Evolutionary conservation across 208 protist genomes (phyloP), one percentile per base, ranked within the genome.

Genomic region (Acanthamoeba healyi): DNA sequence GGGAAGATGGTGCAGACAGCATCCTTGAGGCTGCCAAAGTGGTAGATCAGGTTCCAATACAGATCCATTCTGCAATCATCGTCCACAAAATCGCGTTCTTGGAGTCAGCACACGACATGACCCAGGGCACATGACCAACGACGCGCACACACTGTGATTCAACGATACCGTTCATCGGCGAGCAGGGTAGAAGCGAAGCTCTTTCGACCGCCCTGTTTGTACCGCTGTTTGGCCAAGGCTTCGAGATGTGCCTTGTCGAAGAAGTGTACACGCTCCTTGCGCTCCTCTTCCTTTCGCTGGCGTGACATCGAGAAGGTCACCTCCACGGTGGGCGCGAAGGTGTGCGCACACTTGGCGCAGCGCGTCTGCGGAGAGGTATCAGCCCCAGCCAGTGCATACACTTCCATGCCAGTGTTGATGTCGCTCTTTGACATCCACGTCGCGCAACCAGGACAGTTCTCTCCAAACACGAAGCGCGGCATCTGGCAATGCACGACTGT

Each of bases 1-100:
- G 74, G 74, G 74, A 84, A 84, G 74, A 84, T 84, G 44, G 42
- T 84, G 74, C 42, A 46, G 29, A 84, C 74, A 17, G n/a, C 74
- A 24, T 84, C 74, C 74, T 84, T 84, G 15, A 84, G 44, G 74
- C 74, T 84, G 40, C 74, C 74, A 24, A 46, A 84, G 74, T 84
- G 74, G n/a, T 84, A 84, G 42, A 84, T 22, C 42, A 84, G 44
- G 74, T 56, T 56, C 74, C 74, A 84, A 29, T 56, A 56, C 42
- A 84, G 24, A 14, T 84, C 74, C 26, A 24, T 84, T 24, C 74
- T 84, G 74, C n/a, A n/a, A n/a, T 61, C 54, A 24, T 54, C 49
- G 54, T 32, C 58, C 26, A 65, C 26, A 26, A 6, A 24, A 22
- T 15, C 12, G 44, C 4, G 7, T 49, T 12, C 44, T 4, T 49